Conservation (phyloP, 768 basidiomycete genomes). For the Suillus clintonianus region DNA sequence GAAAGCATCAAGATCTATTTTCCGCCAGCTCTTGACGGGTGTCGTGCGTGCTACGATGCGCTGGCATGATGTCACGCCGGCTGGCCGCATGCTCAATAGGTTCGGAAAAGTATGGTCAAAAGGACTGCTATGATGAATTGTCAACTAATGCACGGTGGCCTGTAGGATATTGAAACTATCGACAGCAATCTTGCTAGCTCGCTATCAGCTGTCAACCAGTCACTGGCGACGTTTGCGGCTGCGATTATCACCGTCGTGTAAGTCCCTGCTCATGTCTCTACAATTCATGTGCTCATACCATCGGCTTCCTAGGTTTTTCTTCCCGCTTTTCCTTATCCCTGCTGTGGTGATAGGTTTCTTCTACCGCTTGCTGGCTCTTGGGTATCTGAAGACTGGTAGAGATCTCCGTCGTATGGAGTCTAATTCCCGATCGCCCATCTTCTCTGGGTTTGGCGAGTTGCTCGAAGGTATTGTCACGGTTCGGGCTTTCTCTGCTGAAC, state of each 20-base stretch:
- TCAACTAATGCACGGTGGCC: neutral
- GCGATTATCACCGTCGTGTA: slow-evolving; percentile 74
- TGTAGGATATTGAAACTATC: slow-evolving; percentile 81
- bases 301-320: slow-evolving; percentile 50
- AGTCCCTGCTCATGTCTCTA: slow-evolving; percentile 19
- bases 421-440: slow-evolving; percentile 82
- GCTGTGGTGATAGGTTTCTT: slow-evolving; percentile 71
- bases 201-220: slow-evolving; percentile 75
- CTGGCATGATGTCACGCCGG: slow-evolving; percentile 82
- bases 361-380: slow-evolving; percentile 70
- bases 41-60: slow-evolving; percentile 85
- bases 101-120: slow-evolving; percentile 63
- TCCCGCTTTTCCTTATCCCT: slow-evolving; percentile 83
- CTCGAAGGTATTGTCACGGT: slow-evolving; percentile 92
- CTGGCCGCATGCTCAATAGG: slow-evolving; percentile 81
- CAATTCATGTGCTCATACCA: slow-evolving; percentile 14
- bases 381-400: slow-evolving; percentile 78
- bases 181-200: slow-evolving; percentile 71
- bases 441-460: slow-evolving; percentile 79
- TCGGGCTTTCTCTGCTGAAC: slow-evolving; percentile 85
- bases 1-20: slow-evolving; percentile 37
- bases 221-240: slow-evolving; percentile 74
- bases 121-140: neutral
- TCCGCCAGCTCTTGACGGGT: slow-evolving; percentile 57
- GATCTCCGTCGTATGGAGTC: slow-evolving; percentile 91